A percentile compares a stretch with the other conserved stretches of the same genome.
These are phyloP conservation scores for Omphalea diandra DNA, from an alignment of 441 rosid species.

Conservation along the genomic window DNA sequence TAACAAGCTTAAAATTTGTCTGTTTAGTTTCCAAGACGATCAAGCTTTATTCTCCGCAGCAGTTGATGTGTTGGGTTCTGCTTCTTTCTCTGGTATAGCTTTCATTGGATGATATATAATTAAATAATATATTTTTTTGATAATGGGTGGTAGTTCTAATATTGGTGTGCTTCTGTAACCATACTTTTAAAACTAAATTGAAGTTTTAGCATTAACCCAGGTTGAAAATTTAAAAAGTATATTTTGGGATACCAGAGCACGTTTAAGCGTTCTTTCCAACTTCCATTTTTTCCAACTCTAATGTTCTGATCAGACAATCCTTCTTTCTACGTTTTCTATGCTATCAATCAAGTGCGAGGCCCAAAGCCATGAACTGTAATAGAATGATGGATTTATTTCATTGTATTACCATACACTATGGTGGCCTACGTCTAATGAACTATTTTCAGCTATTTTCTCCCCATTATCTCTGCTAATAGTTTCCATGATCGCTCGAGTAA, in stretches of 20 bases:
- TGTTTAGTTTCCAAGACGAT: background rate
- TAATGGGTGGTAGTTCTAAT: background rate
- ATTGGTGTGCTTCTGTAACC: background rate
- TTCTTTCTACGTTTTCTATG: too few species aligned
- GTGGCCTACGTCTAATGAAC: background rate
- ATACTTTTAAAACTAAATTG: background rate
- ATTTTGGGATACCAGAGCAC: too few species aligned
- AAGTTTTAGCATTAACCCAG: background rate
- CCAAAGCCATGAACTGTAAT: background rate
- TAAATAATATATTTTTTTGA: background rate
- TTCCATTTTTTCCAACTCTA: too few species aligned
- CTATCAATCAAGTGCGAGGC: too few species aligned
- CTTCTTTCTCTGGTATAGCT: background rate
- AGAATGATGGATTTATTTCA: background rate
- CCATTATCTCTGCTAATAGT: background rate
- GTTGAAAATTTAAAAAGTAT: too few species aligned
- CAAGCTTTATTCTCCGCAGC: constrained; percentile 11
- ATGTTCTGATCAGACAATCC: too few species aligned
- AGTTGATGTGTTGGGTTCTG: background rate
- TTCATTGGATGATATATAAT: background rate
- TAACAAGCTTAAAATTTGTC: too few species aligned
- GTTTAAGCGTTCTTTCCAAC: too few species aligned
- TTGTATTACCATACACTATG: background rate
- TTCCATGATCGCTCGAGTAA: background rate
- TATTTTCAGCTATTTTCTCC: background rate